Evolutionary conservation across 768 basidiomycete species (phyloP).

Genomic region (Hemileccinum rubropunctum): DNA sequence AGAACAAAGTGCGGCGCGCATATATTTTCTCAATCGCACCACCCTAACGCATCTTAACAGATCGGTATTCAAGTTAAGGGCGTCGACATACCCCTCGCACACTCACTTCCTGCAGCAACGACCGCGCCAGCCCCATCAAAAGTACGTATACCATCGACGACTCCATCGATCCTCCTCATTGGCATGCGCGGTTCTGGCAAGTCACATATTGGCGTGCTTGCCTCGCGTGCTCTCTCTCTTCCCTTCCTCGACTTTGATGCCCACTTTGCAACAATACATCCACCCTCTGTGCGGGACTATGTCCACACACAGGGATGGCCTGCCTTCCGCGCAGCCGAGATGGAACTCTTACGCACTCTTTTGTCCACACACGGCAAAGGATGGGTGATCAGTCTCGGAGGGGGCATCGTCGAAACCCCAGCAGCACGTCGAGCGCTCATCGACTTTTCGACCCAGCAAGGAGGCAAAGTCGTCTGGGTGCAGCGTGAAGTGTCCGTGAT

Average conservation of each 20-base stretch:
- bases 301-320: conserved; percentile 86
- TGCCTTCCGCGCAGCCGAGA: conserved; percentile 83
- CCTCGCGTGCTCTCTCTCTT: conserved; percentile 70
- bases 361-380: conserved; percentile 50
- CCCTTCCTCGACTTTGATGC: conserved; percentile 82
- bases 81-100: conserved; percentile 58
- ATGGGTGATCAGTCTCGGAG: conserved; percentile 88
- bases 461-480: conserved; percentile 82
- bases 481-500: conserved; percentile 79
- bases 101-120: conserved; percentile 36
- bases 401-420: conserved; percentile 89
- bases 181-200: conserved; percentile 99
- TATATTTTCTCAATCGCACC: neutral
- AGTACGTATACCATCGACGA: conserved; percentile 27
- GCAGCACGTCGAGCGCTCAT: conserved; percentile 71
- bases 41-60: conserved; percentile 36
- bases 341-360: conserved; percentile 64
- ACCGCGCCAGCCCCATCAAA: conserved; percentile 32
- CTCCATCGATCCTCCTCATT: conserved; percentile 70
- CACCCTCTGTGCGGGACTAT: conserved; percentile 65
- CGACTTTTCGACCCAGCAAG: conserved; percentile 49
- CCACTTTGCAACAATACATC: conserved; percentile 64
- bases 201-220: conserved; percentile 80
- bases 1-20: conserved; percentile 72
- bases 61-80: conserved; percentile 89